Percentiles rank a stretch among this genome's conserved stretches.
These are phyloP conservation scores for Tolypocladium ovalisporum DNA, from an alignment of 2,329 filamentous ascomycete species.

Conservation along the genomic window DNA sequence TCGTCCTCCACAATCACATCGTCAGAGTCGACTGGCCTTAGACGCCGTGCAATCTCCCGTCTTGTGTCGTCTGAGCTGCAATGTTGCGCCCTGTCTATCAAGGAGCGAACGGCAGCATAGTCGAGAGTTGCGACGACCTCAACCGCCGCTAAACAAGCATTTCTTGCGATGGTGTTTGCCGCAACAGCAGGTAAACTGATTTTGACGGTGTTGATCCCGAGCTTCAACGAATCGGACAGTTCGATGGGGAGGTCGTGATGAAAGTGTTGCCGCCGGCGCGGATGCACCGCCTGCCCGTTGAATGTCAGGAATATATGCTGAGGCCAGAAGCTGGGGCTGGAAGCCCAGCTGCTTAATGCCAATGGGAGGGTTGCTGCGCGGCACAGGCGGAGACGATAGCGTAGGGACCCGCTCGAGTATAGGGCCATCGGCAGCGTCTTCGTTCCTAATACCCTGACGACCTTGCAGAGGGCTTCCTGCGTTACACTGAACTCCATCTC, in stretches of 20 bases:
- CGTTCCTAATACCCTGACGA: constrained; percentile 20
- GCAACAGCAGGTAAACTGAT: constrained; percentile 29
- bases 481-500: constrained; percentile 36
- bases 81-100: constrained; percentile 23
- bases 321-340: constrained; percentile 60
- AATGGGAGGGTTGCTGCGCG: constrained; percentile 9
- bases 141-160: constrained; percentile 50
- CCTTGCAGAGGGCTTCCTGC: constrained; percentile 17
- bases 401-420: constrained; percentile 40
- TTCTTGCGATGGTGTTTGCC: constrained; percentile 12
- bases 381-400: constrained; percentile 62
- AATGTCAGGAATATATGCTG: constrained; percentile 55
- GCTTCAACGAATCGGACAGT: constrained; percentile 47
- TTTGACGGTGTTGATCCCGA: constrained; percentile 51
- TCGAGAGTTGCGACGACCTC: constrained; percentile 53
- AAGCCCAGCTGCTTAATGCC: constrained; percentile 46
- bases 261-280: constrained; percentile 59
- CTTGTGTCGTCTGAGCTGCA: constrained; percentile 38
- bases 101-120: constrained; percentile 30
- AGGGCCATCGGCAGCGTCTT: constrained; percentile 23
- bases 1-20: constrained; percentile 50
- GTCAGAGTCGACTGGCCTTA: constrained; percentile 33
- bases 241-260: constrained; percentile 69
- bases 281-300: constrained; percentile 47
- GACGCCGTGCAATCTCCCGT: constrained; percentile 41